Base-by-base conservation (phyloP, 2,329 filamentous ascomycete genomes). In the Cucurbitaria berberidis region DNA sequence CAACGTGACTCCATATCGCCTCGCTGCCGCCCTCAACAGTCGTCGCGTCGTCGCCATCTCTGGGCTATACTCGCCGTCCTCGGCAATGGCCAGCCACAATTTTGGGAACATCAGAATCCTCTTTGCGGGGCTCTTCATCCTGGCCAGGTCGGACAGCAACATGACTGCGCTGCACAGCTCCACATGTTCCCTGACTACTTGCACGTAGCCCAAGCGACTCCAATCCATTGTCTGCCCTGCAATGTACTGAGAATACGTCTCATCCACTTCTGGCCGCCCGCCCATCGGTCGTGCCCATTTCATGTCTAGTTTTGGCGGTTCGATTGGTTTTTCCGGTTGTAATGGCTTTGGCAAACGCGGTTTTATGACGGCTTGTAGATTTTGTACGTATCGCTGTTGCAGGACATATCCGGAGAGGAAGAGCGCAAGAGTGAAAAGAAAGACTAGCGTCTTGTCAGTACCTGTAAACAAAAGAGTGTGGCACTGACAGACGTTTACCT, bases 381-480 rank as follows among this genome's bases (percentile, higher is more conserved):
- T 88, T 57, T 84, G 84, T 4, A 96, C 85, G 0, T 91, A 95
- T 65, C 91, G 86, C 75, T 97, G 93, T 69, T 97, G 93, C 47
- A 96, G 83, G 3, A 87, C 84, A 74, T 96, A 96, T 67, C 93
- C 93, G 45, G 90, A 91, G 27, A 96, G 81, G 74, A 97, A 97
- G 22, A 97, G 86, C 4, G 92, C 84, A 32, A 87, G 75, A 3
- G 92, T 96, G 76, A 91, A 96, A 22, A 90, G 73, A 59, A 90
- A 78, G 53, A 96, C 89, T 76, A 56, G 15, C 9, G 6, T n/a
- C 9, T 3, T 32, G 24, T 42, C 40, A 42, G 40, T 29, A 8
- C 29, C 7, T 15, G 16, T 26, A 10, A 18, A 26, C 30, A 5
- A 11, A 8, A 5, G 16, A 7, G 29, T 8, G 15, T 19, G 8